Base-by-base conservation (phyloP, 345 rosid genomes). In the Corymbia maculata region DNA sequence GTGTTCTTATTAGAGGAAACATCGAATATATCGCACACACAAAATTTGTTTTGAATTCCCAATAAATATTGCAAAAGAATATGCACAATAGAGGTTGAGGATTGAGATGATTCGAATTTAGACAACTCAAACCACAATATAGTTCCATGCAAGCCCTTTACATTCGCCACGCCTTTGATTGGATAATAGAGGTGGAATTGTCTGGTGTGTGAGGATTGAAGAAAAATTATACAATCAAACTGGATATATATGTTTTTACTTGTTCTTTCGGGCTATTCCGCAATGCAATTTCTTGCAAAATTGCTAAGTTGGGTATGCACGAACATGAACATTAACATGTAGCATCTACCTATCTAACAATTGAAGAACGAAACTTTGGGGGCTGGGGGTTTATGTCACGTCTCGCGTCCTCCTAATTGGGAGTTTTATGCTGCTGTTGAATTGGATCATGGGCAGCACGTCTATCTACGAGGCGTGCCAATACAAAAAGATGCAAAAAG, bases 111-210 rank as follows among this genome's bases (percentile, higher is more conserved):
- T 8, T n/a, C 5, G 61, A 55, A 55, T 22, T 55, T 12, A 55
- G 28, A 26, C 61, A 12, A 26, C 68, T 59, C 15, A 28, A 59
- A 26, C 15, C 44, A 9, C 45, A 17, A 70, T 70, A 15, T 36
- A 16, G 1, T 32, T 70, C 24, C 6, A 4, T 0, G 7, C 7
- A 17, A 70, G 21, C 17, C 3, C 13, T 17, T 2, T 17, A 36
- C 22, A 36, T 32, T 70, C 0, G 0, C 3, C 4, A 32, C 32
- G 45, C 80, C 24, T 32, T 70, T 17, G 13, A 70, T 70, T 3
- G 24, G 47, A 32, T 3, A 70, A 8, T 0, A 32, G 7, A 61
- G 0, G 47, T 70, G 24, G 44, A 70, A 70, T 70, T 16, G 21
- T 17, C 1, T 36, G 12, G 47, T 10, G 4, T 6, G 44, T 32